Conservation (phyloP, 257 asterid species). For the Solanum etuberosum region DNA sequence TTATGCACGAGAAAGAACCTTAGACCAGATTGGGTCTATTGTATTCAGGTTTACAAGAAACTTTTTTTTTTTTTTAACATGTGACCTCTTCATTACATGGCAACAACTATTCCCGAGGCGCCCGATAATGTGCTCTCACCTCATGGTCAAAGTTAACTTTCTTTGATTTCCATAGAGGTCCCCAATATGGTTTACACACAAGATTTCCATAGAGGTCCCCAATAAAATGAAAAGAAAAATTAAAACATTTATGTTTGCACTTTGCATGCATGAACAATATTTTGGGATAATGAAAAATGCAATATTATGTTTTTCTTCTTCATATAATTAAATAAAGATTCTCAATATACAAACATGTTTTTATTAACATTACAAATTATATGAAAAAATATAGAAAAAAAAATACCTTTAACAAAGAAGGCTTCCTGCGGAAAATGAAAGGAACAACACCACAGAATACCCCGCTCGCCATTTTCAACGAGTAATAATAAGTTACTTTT, state of each 20-base stretch:
- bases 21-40: not conserved
- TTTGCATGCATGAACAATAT: not conserved
- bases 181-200: not conserved
- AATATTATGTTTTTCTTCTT: not conserved
- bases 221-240: not conserved
- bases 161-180: too few species aligned
- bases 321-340: not conserved
- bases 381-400: not conserved
- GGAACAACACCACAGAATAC: constrained; percentile 1
- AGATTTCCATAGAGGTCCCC: not conserved
- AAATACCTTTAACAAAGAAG: constrained; percentile 5
- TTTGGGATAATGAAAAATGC: not conserved
- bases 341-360: not conserved
- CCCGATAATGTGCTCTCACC: not conserved
- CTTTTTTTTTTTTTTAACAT: not conserved
- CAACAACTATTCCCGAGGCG: not conserved
- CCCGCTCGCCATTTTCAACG: not conserved
- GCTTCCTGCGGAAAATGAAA: constrained; percentile 2
- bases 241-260: not conserved
- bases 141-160: not conserved
- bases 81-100: not conserved
- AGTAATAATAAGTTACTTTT: not conserved
- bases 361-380: not conserved
- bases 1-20: not conserved
- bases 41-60: not conserved